These are phyloP conservation scores for Leishmania mexicana DNA, from an alignment of 208 protist species.

Conservation along the genomic window DNA sequence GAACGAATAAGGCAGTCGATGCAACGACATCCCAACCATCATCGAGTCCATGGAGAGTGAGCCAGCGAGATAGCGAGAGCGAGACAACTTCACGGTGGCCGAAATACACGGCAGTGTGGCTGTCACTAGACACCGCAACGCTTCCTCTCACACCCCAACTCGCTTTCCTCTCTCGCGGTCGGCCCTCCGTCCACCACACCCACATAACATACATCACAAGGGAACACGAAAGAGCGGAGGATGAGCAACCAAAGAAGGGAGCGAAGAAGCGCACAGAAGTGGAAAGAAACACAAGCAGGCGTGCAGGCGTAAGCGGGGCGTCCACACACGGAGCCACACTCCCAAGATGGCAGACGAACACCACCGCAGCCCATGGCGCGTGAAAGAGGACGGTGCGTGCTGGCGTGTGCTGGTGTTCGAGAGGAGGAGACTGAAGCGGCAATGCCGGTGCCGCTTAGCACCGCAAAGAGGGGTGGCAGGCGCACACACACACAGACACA, in stretches of 20 bases:
- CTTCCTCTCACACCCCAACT: neutral
- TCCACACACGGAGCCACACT: neutral
- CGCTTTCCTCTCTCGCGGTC: neutral
- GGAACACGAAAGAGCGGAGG: neutral
- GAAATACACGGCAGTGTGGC: neutral
- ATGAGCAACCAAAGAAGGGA: neutral
- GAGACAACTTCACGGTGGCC: neutral
- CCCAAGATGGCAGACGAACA: no score
- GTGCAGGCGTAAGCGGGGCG: neutral
- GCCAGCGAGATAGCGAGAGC: no score
- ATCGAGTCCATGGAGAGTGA: neutral
- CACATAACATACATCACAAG: neutral
- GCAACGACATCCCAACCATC: neutral
- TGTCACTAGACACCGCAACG: neutral
- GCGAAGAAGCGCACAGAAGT: neutral
- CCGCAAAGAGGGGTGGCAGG: neutral
- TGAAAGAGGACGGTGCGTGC: neutral
- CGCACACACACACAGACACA: neutral
- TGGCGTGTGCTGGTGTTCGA: neutral
- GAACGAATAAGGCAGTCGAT: neutral
- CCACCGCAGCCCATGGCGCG: neutral
- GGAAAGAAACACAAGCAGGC: neutral
- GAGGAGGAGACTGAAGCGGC: neutral
- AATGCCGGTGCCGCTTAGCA: neutral
- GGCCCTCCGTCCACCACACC: neutral